Evolutionary conservation across 1,284 basidiomycete genomes (phyloP), one percentile per base, ranked within the genome.

Genomic region (Tilletia caries): DNA sequence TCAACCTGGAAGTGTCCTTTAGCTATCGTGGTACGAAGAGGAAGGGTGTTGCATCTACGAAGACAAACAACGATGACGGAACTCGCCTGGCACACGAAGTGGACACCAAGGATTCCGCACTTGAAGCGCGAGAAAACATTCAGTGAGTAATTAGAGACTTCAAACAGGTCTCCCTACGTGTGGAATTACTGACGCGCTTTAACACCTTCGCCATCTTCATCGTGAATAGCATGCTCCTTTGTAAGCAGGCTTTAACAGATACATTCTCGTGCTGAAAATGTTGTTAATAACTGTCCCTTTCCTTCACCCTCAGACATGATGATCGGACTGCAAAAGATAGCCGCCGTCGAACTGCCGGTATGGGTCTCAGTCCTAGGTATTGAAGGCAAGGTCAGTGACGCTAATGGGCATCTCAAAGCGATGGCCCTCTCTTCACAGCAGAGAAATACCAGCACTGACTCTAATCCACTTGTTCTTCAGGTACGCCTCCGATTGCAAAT

Each of bases 321-420:
- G 50, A 74, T 80, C 10, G 79, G 79, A 50, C 62, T 81, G 18
- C 78, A 81, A 65, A 81, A 81, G 71, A 70, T 81, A 8, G 79
- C 79, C 0, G 78, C 78, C 1, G 77, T 80, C 37, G 75, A 78
- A 41, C 66, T 81, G 20, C 79, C 79, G 0, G 79, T 81, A 1
- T 80, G 79, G 78, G 73, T 77, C 65, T 79, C 80, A 58, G 73
- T 81, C 68, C 65, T 81, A 23, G 78, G 78, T 15, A 79, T 81
- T 65, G 73, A 80, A 58, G 79, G 79, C 43, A 79, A 75, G 66
- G 75, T 79, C 44, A 62, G 58, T 6, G 20, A 6, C 10, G n/a
- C n/a, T n/a, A n/a, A n/a, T n/a, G n/a, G n/a, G n/a, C n/a, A n/a
- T n/a, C n/a, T n/a, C n/a, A n/a, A n/a, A n/a, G n/a, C n/a, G n/a